Evolutionary conservation across 257 asterid species (phyloP).

Genomic region (Solanum gandarillasii): DNA sequence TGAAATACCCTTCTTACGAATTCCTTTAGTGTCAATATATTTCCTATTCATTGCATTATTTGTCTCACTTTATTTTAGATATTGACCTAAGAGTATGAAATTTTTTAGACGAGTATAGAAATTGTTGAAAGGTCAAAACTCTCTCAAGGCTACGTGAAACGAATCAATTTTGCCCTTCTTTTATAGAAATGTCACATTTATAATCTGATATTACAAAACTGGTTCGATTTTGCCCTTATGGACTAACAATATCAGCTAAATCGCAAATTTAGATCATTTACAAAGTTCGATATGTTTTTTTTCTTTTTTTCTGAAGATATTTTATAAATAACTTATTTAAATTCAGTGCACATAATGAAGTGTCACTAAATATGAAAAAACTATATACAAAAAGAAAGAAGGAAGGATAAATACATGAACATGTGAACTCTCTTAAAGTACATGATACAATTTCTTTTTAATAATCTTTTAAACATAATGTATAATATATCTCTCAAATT

Average conservation of each 20-base stretch:
- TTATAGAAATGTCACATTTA: no score
- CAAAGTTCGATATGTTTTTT: no score
- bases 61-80: not conserved
- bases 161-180: not conserved
- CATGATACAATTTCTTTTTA: not conserved
- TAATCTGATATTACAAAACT: not conserved
- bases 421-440: not conserved
- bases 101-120: not conserved
- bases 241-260: not conserved
- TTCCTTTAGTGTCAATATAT: not conserved
- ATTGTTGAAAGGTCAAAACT: not conserved
- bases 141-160: not conserved
- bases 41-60: not conserved
- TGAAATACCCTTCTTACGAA: no score
- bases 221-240: not conserved
- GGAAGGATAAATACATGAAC: not conserved
- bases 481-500: no score
- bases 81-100: not conserved
- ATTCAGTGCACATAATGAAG: not conserved
- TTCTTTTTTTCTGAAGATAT: not conserved
- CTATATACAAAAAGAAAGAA: not conserved
- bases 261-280: not conserved
- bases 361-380: not conserved
- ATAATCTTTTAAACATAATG: no score
- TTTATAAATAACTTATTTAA: not conserved